Base-by-base conservation (phyloP, 495 filamentous ascomycete species). In the Neurospora sp. region DNA sequence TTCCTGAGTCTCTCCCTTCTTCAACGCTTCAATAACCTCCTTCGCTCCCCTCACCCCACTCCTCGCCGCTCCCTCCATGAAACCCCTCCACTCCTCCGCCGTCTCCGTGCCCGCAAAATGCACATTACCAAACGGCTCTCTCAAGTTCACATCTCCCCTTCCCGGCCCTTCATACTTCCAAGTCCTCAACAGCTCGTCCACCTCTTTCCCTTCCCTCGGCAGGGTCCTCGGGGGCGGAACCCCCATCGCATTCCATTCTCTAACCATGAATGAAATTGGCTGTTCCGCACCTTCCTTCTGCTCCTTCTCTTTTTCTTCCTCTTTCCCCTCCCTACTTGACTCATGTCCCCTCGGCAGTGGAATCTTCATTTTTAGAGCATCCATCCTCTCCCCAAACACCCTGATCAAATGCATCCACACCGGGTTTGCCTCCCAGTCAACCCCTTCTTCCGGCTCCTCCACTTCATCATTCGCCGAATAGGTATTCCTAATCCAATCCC, bases 91-190 rank as follows among this genome's bases (percentile, higher is more conserved):
- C 22, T 79, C 78, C 10, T 40, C 72, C 3, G 83, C 76, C 37
- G 79, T 84, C 76, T 87, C 86, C 4, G 83, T 83, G 2, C 84
- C 85, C 0, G 79, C 82, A 77, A 87, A 87, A 73, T 87, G 86
- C 17, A 86, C n/a, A 72, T 81, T 77, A 1, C 78, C 75, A 74
- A 78, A 78, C 12, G 74, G 75, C 37, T 74, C 74, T 10, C 70
- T 72, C 17, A 83, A 45, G 9, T 69, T 74, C 4, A 75, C 70
- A 8, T 79, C 79, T 14, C 71, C 73, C 3, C 75, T 70, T 1
- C 71, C 69, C 8, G 79, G 69, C 1, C 16, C 41, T 12, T 41
- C 44, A 59, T 69, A 38, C 8, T 27, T 17, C 48, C 53, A 39
- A 10, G 14, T 65, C 8, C 20, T 38, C 22, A 31, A 37, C 22